These are phyloP conservation scores for Salicornia ramosissima DNA, from an alignment of 148 eudicot genomes.

Conservation along the genomic window DNA sequence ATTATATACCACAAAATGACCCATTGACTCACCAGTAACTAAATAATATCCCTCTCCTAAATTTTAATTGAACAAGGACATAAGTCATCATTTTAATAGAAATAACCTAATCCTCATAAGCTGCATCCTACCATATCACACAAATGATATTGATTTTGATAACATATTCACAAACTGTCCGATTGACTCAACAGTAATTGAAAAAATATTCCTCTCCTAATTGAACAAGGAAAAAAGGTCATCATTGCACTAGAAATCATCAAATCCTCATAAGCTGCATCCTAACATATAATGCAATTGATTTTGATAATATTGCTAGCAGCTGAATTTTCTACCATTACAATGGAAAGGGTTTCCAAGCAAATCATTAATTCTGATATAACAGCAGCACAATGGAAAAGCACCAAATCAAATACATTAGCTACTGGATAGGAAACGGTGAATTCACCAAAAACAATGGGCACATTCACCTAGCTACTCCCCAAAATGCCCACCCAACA, in stretches of 20 bases:
- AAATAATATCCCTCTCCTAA: no score
- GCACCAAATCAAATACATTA: neutral
- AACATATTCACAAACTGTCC: no score
- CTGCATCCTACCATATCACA: no score
- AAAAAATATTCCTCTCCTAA: neutral
- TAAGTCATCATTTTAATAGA: no score
- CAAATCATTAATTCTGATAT: neutral
- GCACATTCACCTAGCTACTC: no score
- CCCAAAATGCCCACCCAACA: neutral
- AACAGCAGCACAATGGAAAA: neutral
- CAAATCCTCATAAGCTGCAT: neutral
- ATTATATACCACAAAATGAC: no score
- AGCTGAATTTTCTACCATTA: neutral
- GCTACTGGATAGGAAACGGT: neutral
- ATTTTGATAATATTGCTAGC: neutral
- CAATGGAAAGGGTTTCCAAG: neutral
- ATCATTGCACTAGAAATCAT: neutral
- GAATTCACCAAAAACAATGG: neutral
- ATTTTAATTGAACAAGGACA: no score
- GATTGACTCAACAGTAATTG: no score
- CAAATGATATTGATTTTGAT: no score
- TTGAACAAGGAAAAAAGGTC: neutral
- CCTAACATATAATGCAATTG: neutral
- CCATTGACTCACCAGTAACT: no score
- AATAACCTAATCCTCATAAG: no score